phyloP scores from a whole-genome alignment of 345 rosid species.

The Tarenaya hassleriana region DNA sequence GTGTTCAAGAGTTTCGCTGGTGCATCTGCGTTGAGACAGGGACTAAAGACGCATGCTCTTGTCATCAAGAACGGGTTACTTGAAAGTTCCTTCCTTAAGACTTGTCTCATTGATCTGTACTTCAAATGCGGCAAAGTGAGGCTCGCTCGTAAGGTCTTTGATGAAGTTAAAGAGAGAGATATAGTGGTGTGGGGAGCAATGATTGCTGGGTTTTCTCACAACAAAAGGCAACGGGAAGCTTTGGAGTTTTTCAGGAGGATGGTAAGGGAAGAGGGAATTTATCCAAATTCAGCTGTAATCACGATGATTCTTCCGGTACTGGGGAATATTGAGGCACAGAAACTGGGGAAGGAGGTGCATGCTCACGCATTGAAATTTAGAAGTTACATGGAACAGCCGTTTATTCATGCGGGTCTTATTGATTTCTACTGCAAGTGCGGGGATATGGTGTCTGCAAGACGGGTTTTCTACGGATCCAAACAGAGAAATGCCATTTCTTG shows the following conservation, averaged over 20 bases:
- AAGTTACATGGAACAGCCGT: conserved; percentile 37
- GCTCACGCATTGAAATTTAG: conserved; percentile 52
- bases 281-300: conserved; percentile 64
- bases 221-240: conserved; percentile 58
- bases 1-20: conserved; percentile 83
- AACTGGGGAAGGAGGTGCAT: conserved; percentile 71
- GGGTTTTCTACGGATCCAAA: conserved; percentile 51
- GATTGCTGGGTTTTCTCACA: conserved; percentile 78
- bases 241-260: conserved; percentile 54
- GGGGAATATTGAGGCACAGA: conserved; percentile 51
- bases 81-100: conserved; percentile 46
- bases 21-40: conserved; percentile 61
- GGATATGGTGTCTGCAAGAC: conserved; percentile 60
- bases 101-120: conserved; percentile 72
- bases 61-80: conserved; percentile 61
- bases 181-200: conserved; percentile 77
- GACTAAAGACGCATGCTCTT: conserved; percentile 67
- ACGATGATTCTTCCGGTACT: conserved; percentile 61
- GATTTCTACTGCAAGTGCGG: conserved; percentile 89
- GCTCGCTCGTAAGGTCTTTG: conserved; percentile 55
- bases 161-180: conserved; percentile 60
- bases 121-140: conserved; percentile 69
- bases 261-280: conserved; percentile 55
- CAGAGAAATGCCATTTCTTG: conserved; percentile 73
- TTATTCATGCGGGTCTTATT: conserved; percentile 65